phyloP scores from a whole-genome alignment of 148 eudicot species.

The Amaranthus palmeri region DNA sequence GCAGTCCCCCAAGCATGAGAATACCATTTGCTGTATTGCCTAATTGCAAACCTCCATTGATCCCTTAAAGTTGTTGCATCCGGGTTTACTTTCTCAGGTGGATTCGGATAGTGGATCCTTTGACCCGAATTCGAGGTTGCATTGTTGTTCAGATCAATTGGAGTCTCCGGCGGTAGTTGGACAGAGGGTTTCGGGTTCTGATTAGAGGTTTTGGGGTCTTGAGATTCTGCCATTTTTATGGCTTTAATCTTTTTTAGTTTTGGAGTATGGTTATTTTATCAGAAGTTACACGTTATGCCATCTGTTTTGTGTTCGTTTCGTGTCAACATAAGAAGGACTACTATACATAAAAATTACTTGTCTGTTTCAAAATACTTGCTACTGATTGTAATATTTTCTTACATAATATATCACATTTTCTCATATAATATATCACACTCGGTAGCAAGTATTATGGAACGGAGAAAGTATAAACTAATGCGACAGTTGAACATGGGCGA shows the following conservation, averaged over 20 bases:
- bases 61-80: constrained; percentile 60
- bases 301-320: too few species aligned
- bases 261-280: too few species aligned
- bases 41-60: constrained; percentile 81
- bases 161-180: constrained; percentile 12
- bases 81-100: constrained; percentile 47
- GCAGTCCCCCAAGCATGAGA: constrained; percentile 99
- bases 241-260: neutral
- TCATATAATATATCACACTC: too few species aligned
- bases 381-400: too few species aligned
- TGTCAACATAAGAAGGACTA: too few species aligned
- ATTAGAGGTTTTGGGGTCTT: constrained; percentile 22
- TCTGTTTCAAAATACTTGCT: too few species aligned
- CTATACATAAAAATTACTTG: too few species aligned
- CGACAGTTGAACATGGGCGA: too few species aligned
- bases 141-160: constrained; percentile 6
- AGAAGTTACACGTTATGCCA: too few species aligned
- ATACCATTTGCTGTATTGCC: constrained; percentile 89
- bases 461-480: too few species aligned
- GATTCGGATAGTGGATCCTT: constrained; percentile 45
- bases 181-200: constrained; percentile 19
- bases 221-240: constrained; percentile 30
- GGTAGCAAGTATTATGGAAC: too few species aligned
- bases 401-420: too few species aligned
- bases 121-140: constrained; percentile 22